Base-by-base conservation (phyloP, 495 filamentous ascomycete genomes). In the Podospora tetraspora region DNA sequence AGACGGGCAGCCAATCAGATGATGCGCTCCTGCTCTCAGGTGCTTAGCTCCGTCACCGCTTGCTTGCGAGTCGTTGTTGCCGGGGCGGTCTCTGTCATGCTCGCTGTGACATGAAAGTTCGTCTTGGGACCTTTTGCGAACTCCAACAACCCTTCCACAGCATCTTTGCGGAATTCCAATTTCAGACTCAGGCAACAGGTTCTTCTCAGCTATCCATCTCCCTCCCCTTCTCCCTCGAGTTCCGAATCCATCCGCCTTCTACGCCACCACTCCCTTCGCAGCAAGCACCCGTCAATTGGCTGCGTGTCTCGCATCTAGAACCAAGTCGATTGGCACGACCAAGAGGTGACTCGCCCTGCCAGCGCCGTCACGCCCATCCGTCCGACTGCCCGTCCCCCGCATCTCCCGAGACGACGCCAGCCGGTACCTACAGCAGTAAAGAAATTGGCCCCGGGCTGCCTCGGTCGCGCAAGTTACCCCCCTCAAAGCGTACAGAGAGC, bases 21-120 rank as follows among this genome's bases (percentile, higher is more conserved):
- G 5, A 25, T 52, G 3, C 16, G 29, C 22, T 68, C 29, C 62
- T n/a, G 16, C 22, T 11, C 52, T 12, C 2, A 37, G 32, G 32
- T 37, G 32, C 34, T 12, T 19, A 58, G 34, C 61, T 60, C 59
- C 66, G 66, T 68, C 66, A 68, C 66, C 66, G 70, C 70, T 30
- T 68, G 70, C 70, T 30, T 68, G 52, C 56, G 34, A 37, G 43
- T 29, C 59, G 43, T n/a, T n/a, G 43, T 52, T 52, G 43, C 43
- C 43, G 19, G 43, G 4, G 10, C 32, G 43, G 43, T n/a, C 43
- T 52, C 43, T 52, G 43, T 52, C 43, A 52, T 52, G 43, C 43
- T 52, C 43, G 43, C 43, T 19, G 43, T 2, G 16, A 52, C 43
- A n/a, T n/a, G 43, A 52, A 19, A 52, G 43, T 52, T 52, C 12